Base-by-base conservation (phyloP, 768 basidiomycete species). In the Dioszegia hungarica region DNA sequence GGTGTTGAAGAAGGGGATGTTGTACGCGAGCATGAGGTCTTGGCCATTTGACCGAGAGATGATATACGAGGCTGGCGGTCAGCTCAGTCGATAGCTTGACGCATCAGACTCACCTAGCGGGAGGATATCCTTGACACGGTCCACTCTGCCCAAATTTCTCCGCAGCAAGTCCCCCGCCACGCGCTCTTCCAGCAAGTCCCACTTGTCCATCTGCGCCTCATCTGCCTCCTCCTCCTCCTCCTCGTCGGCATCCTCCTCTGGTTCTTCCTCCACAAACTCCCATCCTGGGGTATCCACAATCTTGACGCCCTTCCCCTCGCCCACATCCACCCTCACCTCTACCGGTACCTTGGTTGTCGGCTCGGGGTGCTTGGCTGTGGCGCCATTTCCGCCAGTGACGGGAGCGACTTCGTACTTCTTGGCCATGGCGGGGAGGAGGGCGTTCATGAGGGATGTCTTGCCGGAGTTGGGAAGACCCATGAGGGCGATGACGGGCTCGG, bases 251-350 rank as follows among this genome's bases (percentile, higher is more conserved):
- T 63, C 64, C 6, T 65, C 65, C 15, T 78, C 75, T 19, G 79
- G 78, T 28, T 69, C 62, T 37, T 75, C 73, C 37, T 66, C 62
- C 22, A 63, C 64, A 53, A 84, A 85, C 48, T 82, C 80, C 63
- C 91, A 77, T n/a, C 92, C 92, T 29, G 92, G 92, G 0, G 89
- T 94, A 74, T 95, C 92, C 65, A 92, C 84, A 54, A 93, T 66
- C 31, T 82, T 82, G 62, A 91, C 79, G 49, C 78, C 77, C 60
- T 33, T 27, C 10, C 78, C 79, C 22, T 80, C 81, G 10, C 78
- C 79, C 81, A 81, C 2, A 82, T 63, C 2, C 79, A 87, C 80
- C 63, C 86, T 56, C 27, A 68, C 85, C 63, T 86, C 85, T 4
- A 86, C 81, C 29, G 83, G 80, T 14, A 80, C 79, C 22, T 86